phyloP scores from a whole-genome alignment of 495 filamentous ascomycete species.

The Lasiosphaeris hirsuta region DNA sequence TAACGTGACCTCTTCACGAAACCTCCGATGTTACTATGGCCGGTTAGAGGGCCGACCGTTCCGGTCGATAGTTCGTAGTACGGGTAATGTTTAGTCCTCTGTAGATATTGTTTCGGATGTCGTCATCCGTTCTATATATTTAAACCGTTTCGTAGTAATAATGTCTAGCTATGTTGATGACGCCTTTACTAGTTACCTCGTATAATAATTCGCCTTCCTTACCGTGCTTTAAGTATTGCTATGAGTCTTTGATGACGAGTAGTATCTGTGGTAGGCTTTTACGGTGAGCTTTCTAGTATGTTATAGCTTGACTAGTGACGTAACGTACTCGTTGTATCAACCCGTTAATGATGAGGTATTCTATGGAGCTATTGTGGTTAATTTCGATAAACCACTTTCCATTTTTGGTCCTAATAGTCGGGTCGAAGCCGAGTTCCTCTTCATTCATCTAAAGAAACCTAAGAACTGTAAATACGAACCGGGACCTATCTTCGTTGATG shows the following conservation, averaged over 20 bases:
- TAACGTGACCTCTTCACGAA: slow-evolving; percentile 25
- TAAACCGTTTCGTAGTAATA: slow-evolving; percentile 45
- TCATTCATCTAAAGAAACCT: slow-evolving; percentile 47
- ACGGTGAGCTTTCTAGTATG: slow-evolving; percentile 44
- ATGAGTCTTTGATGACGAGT: slow-evolving; percentile 50
- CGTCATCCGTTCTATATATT: slow-evolving; percentile 30
- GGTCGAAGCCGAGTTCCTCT: slow-evolving; percentile 46
- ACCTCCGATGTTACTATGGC: neutral
- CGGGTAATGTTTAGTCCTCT: slow-evolving; percentile 34
- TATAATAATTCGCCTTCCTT: slow-evolving; percentile 43
- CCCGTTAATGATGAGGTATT: slow-evolving; percentile 45
- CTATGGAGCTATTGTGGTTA: slow-evolving; percentile 32
- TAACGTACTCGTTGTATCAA: slow-evolving; percentile 36
- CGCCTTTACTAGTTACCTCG: slow-evolving; percentile 36
- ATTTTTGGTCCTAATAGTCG: slow-evolving; percentile 37
- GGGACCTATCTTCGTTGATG: slow-evolving; percentile 46
- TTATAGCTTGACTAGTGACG: slow-evolving; percentile 44
- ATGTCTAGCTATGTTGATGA: slow-evolving; percentile 40
- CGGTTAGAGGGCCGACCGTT: slow-evolving; percentile 16
- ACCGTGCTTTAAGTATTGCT: slow-evolving; percentile 43
- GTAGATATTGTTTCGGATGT: slow-evolving; percentile 32
- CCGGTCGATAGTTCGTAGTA: slow-evolving; percentile 29
- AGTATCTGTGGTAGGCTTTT: slow-evolving; percentile 32
- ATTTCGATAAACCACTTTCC: slow-evolving; percentile 29
- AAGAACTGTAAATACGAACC: slow-evolving; percentile 44